phyloP scores from a whole-genome alignment of 495 filamentous ascomycete genomes.

The Penicillium daleae region DNA sequence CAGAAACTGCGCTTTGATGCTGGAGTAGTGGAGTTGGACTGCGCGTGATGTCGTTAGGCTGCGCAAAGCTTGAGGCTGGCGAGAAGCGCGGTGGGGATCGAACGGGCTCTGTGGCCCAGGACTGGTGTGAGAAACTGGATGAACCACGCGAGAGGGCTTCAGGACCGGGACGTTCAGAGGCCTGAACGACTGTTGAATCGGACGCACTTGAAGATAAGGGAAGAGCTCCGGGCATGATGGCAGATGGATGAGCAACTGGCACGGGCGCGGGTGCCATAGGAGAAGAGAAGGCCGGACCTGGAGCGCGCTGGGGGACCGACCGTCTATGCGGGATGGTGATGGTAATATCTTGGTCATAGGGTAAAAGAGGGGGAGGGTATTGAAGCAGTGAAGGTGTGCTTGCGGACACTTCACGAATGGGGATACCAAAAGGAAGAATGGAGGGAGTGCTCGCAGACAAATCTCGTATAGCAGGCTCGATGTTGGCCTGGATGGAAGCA shows the following conservation, averaged over 20 bases:
- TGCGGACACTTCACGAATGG: slow-evolving; percentile 22
- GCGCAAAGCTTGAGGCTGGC: slow-evolving; percentile 26
- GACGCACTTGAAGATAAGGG: slow-evolving; percentile 28
- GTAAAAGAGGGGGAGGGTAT: slow-evolving; percentile 30
- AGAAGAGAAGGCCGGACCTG: slow-evolving; percentile 1
- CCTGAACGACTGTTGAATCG: slow-evolving; percentile 22
- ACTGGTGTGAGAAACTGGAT: slow-evolving; percentile 42
- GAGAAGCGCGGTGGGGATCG: slow-evolving; percentile 35
- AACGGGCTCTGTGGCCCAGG: slow-evolving; percentile 46
- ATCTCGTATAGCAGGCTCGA: slow-evolving; percentile 24
- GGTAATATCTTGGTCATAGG: slow-evolving; percentile 38
- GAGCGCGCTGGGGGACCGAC: slow-evolving; percentile 1
- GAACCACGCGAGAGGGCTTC: slow-evolving; percentile 41
- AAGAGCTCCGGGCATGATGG: slow-evolving; percentile 43
- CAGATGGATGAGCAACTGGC: slow-evolving; percentile 40
- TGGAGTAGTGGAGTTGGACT: slow-evolving; percentile 13
- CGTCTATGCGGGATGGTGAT: slow-evolving; percentile 25
- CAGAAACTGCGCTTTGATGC: slow-evolving; percentile 28
- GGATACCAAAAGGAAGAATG: slow-evolving; percentile 21
- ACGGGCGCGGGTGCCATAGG: not conserved
- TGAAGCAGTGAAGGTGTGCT: slow-evolving; percentile 23
- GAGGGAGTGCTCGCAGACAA: slow-evolving; percentile 40
- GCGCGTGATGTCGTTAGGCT: slow-evolving; percentile 8
- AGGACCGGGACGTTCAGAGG: slow-evolving; percentile 31
- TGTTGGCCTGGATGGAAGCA: slow-evolving; percentile 21